Evolutionary conservation across 768 basidiomycete species (phyloP).

Genomic region (Clathrus columnatus): DNA sequence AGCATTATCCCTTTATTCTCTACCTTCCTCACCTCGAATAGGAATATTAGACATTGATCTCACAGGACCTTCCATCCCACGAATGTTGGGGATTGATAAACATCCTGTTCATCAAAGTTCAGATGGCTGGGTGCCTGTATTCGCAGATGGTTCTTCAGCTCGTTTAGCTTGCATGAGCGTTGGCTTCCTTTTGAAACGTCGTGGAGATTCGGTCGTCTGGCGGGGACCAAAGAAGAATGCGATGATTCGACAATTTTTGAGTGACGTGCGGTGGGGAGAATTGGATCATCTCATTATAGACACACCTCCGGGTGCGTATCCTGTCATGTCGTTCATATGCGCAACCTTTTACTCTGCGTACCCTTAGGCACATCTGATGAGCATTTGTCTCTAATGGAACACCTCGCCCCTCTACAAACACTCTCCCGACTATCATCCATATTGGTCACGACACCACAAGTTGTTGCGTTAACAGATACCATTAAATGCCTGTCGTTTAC

Average conservation of each 20-base stretch:
- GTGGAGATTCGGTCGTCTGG: conserved; percentile 94
- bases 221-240: conserved; percentile 97
- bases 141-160: conserved; percentile 70
- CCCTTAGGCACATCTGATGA: conserved; percentile 96
- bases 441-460: conserved; percentile 96
- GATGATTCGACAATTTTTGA: conserved; percentile 93
- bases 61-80: conserved; percentile 89
- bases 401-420: conserved; percentile 72
- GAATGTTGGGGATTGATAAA: conserved; percentile 88
- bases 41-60: conserved; percentile 93
- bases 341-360: neutral
- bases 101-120: conserved; percentile 87
- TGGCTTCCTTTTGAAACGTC: conserved; percentile 85
- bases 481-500: conserved; percentile 97
- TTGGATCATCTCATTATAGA: conserved; percentile 90
- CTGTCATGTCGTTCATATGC: conserved; percentile 3
- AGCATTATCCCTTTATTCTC: conserved; percentile 68
- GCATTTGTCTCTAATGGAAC: conserved; percentile 90
- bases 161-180: conserved; percentile 93
- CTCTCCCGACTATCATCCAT: conserved; percentile 63
- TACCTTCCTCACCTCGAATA: conserved; percentile 46
- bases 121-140: conserved; percentile 97
- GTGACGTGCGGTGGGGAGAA: conserved; percentile 92
- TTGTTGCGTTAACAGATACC: conserved; percentile 89
- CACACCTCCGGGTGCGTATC: conserved; percentile 82